A percentile compares a stretch with the other conserved stretches of the same genome.
phyloP scores from a whole-genome alignment of 371 early-diverging fungal genomes.

The Coemansia sp. region DNA sequence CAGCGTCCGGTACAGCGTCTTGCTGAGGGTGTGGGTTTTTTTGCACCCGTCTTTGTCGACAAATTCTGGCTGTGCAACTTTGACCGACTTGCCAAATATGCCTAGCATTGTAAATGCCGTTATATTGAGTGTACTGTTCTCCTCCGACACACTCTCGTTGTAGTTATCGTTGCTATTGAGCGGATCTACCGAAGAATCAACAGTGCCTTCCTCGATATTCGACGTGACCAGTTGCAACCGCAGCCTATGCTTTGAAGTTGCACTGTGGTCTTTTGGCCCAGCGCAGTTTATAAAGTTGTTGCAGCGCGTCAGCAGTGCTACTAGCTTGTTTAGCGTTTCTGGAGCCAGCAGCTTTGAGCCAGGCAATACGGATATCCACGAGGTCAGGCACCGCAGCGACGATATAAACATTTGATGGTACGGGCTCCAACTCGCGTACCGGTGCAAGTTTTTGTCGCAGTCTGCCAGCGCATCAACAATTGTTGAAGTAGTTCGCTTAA shows the following conservation, averaged over 20 bases:
- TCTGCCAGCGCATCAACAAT: slow-evolving; percentile 11
- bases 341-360: background rate
- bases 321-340: slow-evolving; percentile 6
- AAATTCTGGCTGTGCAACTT: background rate
- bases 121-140: background rate
- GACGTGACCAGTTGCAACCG: slow-evolving; percentile 29
- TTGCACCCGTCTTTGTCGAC: background rate
- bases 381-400: slow-evolving; percentile 35
- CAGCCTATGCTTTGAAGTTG: background rate
- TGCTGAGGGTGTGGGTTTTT: slow-evolving; percentile 16
- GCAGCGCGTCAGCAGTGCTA: slow-evolving; percentile 25
- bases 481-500: slow-evolving; percentile 5
- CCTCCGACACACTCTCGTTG: no score
- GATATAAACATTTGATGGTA: slow-evolving; percentile 44
- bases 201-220: background rate
- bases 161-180: background rate
- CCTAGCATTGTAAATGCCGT: slow-evolving; percentile 15
- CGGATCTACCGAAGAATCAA: background rate
- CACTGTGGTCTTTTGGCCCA: background rate
- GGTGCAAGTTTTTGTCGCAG: slow-evolving; percentile 30
- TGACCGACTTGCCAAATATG: slow-evolving; percentile 3
- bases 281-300: slow-evolving; percentile 15
- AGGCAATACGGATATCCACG: slow-evolving; percentile 21
- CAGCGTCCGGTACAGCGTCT: slow-evolving; percentile 35
- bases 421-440: slow-evolving; percentile 24